These are phyloP conservation scores for Colletotrichum acutatum DNA, from an alignment of 2,329 filamentous ascomycete genomes.

Conservation along the genomic window DNA sequence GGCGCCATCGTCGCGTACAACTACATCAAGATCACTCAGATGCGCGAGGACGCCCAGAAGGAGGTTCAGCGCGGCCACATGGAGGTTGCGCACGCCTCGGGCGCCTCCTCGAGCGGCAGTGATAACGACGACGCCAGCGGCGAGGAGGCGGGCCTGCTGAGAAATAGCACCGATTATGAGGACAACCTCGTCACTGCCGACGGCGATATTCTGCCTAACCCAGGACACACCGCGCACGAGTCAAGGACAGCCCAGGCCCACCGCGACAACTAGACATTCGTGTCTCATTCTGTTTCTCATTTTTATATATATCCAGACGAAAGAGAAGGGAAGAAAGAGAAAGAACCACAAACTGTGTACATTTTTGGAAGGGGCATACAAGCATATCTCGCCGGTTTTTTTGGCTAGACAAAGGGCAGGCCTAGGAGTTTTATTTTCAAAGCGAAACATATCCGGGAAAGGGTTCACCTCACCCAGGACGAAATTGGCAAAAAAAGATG, in stretches of 20 bases:
- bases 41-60: constrained; percentile 79
- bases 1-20: constrained; percentile 90
- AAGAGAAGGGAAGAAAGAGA: background rate
- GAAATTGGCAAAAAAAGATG: background rate
- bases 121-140: constrained; percentile 53
- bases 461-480: background rate
- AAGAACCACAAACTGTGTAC: background rate
- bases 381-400: background rate
- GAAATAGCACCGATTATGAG: constrained; percentile 50
- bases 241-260: constrained; percentile 33
- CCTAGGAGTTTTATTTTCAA: background rate
- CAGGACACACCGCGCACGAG: constrained; percentile 40
- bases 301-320: constrained; percentile 28
- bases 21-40: constrained; percentile 90
- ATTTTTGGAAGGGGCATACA: background rate
- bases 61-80: constrained; percentile 58
- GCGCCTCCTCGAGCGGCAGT: constrained; percentile 51
- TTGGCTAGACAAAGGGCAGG: background rate
- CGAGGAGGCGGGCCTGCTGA: constrained; percentile 60
- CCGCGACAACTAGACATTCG: constrained; percentile 33
- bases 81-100: constrained; percentile 41
- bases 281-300: constrained; percentile 28
- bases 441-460: background rate
- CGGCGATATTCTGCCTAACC: constrained; percentile 52
- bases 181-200: constrained; percentile 52